Conservation (phyloP, 371 early-diverging fungal species). For the Mortierella sp. region DNA sequence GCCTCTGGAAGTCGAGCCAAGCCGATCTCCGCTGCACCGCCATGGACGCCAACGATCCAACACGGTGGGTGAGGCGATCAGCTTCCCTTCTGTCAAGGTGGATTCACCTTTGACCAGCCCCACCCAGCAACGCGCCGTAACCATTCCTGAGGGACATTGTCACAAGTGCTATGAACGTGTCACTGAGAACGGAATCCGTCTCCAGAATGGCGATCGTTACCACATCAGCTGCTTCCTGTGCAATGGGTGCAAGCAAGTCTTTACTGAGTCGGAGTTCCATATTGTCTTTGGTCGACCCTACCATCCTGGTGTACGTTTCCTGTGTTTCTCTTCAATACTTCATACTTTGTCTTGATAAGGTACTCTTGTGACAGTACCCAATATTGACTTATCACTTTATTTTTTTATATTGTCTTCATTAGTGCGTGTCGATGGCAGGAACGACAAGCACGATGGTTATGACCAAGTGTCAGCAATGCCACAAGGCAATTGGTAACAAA, state of each 20-base stretch:
- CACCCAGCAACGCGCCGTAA: constrained; percentile 4
- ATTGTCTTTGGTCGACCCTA: constrained; percentile 63
- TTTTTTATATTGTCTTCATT: background rate
- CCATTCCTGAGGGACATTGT: constrained; percentile 58
- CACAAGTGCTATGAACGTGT: constrained; percentile 64
- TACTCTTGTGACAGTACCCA: background rate
- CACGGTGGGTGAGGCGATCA: constrained; percentile 52
- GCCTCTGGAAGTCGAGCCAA: constrained; percentile 26
- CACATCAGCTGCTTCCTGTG: constrained; percentile 83
- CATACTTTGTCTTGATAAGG: background rate
- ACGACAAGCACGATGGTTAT: constrained; percentile 53
- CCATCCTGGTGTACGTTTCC: constrained; percentile 61
- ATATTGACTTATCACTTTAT: constrained; percentile 21
- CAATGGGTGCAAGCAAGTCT: constrained; percentile 72
- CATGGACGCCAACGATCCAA: constrained; percentile 57
- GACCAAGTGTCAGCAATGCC: constrained; percentile 66
- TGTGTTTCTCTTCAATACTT: constrained; percentile 13
- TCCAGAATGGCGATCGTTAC: constrained; percentile 71
- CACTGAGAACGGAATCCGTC: constrained; percentile 65
- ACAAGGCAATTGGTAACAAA: constrained; percentile 64
- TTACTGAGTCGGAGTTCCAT: constrained; percentile 73
- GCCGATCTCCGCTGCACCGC: constrained; percentile 29
- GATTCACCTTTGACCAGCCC: constrained; percentile 18
- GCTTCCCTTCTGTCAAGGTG: constrained; percentile 34
- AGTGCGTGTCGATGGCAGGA: constrained; percentile 65